Evolutionary conservation across 202 grass and related monocot genomes (phyloP), one percentile per base, ranked within the genome.

Genomic region (Bolboschoenoplectus hybrid): DNA sequence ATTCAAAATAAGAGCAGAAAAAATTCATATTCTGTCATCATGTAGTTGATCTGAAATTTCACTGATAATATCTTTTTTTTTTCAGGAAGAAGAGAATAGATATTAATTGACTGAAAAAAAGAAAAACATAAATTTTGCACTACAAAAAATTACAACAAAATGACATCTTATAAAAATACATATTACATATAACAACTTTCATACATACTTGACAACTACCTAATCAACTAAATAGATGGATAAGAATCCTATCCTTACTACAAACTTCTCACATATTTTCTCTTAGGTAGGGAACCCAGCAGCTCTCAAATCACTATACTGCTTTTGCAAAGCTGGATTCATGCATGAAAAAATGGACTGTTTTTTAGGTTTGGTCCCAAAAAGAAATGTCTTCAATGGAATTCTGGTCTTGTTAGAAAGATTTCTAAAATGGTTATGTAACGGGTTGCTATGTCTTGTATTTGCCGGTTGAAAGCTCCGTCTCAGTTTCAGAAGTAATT

Each of bases 271-370:
- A 58, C 32, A 58, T 36, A 57, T 34, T 16, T 41, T 34, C 6
- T 45, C 46, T 83, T 45, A 84, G 43, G 60, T 84, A 19, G 60
- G 81, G 40, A 70, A 84, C 1, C 63, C 81, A 5, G 81, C 60
- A 8, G 86, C 36, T 76, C 84, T 88, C 86, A 92, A 87, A 67
- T 92, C 91, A 86, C 86, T 82, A 87, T 89, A 83, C 9, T 88
- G 88, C 81, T 91, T 99, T 7, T 84, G 92, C 87, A 96, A 80
- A 55, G 82, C 77, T 36, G 92, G 89, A 81, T 91, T 91, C 89
- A 94, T 97, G 89, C 94, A 97, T n/a, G 90, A 89, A 87, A 97
- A 97, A 39, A 94, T 47, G 0, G 89, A 92, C 58, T 87, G 26
- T 81, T 91, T 97, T 86, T 94, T 94, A 0, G 87, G 85, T 85